phyloP scores from a whole-genome alignment of 2,329 filamentous ascomycete genomes.

The Dactylonectria macrodidyma region DNA sequence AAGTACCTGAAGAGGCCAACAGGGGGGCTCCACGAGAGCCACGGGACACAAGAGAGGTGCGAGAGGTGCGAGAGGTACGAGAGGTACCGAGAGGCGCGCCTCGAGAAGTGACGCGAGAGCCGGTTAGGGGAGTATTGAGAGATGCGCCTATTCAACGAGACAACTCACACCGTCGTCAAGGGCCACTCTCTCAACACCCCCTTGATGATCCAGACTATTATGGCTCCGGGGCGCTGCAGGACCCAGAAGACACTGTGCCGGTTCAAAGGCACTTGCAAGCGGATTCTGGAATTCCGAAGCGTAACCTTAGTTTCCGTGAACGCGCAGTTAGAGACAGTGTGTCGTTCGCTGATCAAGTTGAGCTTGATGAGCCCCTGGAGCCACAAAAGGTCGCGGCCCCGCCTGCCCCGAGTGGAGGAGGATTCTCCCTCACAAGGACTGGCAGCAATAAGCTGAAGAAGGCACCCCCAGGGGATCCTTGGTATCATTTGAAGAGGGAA shows the following conservation, averaged over 20 bases:
- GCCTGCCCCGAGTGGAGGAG: conserved; percentile 49
- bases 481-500: conserved; percentile 50
- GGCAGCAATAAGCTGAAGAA: conserved; percentile 74
- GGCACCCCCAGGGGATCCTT: conserved; percentile 67
- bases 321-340: conserved; percentile 64
- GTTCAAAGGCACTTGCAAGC: conserved; percentile 38
- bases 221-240: conserved; percentile 41
- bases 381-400: conserved; percentile 45
- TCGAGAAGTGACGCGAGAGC: conserved; percentile 23
- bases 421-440: conserved; percentile 60
- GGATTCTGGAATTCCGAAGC: conserved; percentile 60
- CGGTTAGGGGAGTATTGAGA: conserved; percentile 12
- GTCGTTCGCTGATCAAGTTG: conserved; percentile 45
- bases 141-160: conserved; percentile 36
- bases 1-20: conserved; percentile 32
- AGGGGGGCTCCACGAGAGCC: conserved; percentile 13
- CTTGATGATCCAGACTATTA: conserved; percentile 40
- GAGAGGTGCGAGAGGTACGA: conserved; percentile 23
- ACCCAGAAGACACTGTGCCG: conserved; percentile 35
- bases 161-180: conserved; percentile 36
- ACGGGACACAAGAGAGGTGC: conserved; percentile 7
- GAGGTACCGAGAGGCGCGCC: conserved; percentile 33
- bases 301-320: conserved; percentile 74
- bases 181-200: conserved; percentile 39
- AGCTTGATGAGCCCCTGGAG: conserved; percentile 38